These are phyloP conservation scores for Salinomyces thailandicus DNA, from an alignment of 2,329 filamentous ascomycete species.

Conservation along the genomic window DNA sequence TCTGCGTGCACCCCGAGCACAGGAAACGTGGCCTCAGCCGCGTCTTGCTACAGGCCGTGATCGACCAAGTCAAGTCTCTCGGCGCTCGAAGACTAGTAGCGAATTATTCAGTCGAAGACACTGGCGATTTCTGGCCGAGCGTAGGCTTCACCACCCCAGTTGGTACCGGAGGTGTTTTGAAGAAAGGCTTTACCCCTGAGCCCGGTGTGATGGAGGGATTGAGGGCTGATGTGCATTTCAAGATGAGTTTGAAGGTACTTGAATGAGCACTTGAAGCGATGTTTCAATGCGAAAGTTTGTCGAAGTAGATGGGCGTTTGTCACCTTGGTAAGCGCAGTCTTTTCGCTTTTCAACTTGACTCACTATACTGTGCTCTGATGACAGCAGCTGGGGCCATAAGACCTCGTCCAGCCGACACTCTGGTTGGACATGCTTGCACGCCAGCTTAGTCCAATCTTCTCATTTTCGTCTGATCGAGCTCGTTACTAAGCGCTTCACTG, in stretches of 20 bases:
- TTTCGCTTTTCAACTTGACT: background rate
- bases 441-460: constrained; percentile 25
- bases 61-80: constrained; percentile 4
- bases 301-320: too few relatives aligned
- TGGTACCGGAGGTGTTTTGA: constrained; percentile 13
- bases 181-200: constrained; percentile 15
- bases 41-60: constrained; percentile 7
- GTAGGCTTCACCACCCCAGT: constrained; percentile 12
- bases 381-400: constrained; percentile 23
- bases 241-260: constrained; percentile 8
- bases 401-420: constrained; percentile 16
- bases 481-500: too few relatives aligned
- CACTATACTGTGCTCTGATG: constrained; percentile 5
- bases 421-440: constrained; percentile 24
- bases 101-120: constrained; percentile 16
- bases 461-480: constrained; percentile 8
- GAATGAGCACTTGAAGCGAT: background rate
- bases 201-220: constrained; percentile 13
- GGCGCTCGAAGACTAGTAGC: constrained; percentile 12
- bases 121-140: constrained; percentile 15
- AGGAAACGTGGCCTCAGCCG: constrained; percentile 10
- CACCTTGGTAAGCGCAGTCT: background rate
- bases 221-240: constrained; percentile 14
- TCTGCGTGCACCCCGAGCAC: constrained; percentile 15
- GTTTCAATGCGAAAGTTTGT: background rate